phyloP scores from a whole-genome alignment of 495 filamentous ascomycete species.

The Astrothelium subdiscretum region DNA sequence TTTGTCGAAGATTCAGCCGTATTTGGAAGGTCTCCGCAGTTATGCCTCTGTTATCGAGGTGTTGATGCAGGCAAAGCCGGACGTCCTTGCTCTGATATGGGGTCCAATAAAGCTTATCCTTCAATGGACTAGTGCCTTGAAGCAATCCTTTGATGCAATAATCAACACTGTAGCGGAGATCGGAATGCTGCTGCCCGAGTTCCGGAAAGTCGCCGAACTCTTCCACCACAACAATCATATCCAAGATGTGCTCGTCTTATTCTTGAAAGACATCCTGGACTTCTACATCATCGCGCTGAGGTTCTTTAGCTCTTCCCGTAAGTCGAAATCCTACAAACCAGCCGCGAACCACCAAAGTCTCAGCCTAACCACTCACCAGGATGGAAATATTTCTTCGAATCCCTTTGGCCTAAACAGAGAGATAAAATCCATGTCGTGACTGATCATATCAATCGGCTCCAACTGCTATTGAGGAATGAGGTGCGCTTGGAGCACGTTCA shows the following conservation, averaged over 20 bases:
- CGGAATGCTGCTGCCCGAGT: conserved; percentile 10
- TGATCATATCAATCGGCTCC: conserved; percentile 11
- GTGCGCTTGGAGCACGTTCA: conserved; percentile 15
- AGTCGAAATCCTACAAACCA: background rate
- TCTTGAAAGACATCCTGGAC: conserved; percentile 1
- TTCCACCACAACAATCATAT: conserved; percentile 1
- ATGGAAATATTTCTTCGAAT: conserved; percentile 9
- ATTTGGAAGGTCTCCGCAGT: conserved; percentile 16
- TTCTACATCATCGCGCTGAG: conserved; percentile 3
- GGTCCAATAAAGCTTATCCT: conserved; percentile 28
- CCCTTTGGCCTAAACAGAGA: conserved; percentile 13
- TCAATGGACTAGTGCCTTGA: conserved; percentile 20
- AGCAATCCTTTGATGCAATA: conserved; percentile 20
- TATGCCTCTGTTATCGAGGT: conserved; percentile 22
- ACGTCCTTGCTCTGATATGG: conserved; percentile 27
- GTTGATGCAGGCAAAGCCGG: conserved; percentile 27
- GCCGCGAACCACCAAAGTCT: background rate
- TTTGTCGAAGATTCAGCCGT: conserved; percentile 12
- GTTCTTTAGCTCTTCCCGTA: conserved; percentile 1
- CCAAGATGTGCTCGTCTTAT: background rate
- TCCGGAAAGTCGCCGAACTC: conserved; percentile 2
- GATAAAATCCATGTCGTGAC: conserved; percentile 12
- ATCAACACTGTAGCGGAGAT: conserved; percentile 14
- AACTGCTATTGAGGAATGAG: conserved; percentile 15
- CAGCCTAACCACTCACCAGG: background rate